Evolutionary conservation across 306 rosid species (phyloP).

Genomic region (Canavalia ensiformis): DNA sequence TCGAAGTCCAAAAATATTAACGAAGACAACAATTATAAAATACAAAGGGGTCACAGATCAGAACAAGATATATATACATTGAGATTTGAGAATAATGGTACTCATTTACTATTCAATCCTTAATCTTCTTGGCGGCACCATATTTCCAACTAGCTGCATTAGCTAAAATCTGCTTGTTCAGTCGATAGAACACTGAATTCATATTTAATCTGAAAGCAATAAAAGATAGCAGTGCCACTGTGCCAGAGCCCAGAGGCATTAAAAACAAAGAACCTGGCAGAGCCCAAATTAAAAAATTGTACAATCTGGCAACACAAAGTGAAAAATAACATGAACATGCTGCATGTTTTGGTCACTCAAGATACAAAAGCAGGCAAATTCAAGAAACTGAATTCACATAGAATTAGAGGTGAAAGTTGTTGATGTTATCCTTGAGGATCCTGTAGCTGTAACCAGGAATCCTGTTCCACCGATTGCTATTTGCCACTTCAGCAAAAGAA

Average conservation of each 20-base stretch:
- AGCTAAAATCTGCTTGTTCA: slow-evolving; percentile 4
- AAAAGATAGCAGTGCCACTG: not conserved
- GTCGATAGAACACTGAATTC: not conserved
- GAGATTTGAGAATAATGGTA: slow-evolving; percentile 32
- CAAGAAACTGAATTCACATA: slow-evolving; percentile 23
- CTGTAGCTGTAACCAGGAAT: slow-evolving; percentile 72
- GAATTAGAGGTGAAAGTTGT: slow-evolving; percentile 56
- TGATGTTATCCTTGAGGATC: slow-evolving; percentile 67
- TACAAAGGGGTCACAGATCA: slow-evolving; percentile 32
- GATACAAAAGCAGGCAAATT: slow-evolving; percentile 17
- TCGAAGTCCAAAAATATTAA: not conserved
- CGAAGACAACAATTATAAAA: not conserved
- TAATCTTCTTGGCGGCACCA: slow-evolving; percentile 4
- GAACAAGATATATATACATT: not conserved
- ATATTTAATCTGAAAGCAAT: slow-evolving; percentile 22
- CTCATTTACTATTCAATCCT: slow-evolving; percentile 1
- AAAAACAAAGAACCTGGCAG: not conserved
- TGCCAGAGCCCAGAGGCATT: not conserved
- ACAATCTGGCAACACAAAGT: slow-evolving; percentile 16
- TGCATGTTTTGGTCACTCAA: slow-evolving; percentile 27
- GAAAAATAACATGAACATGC: slow-evolving; percentile 41
- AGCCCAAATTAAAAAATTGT: not conserved
- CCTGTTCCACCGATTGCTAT: slow-evolving; percentile 54
- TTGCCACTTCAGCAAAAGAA: slow-evolving; percentile 60
- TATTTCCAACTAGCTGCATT: slow-evolving; percentile 20